Evolutionary conservation across 192 early-diverging fungal genomes (phyloP).

Genomic region (Entomortierella parvispora): DNA sequence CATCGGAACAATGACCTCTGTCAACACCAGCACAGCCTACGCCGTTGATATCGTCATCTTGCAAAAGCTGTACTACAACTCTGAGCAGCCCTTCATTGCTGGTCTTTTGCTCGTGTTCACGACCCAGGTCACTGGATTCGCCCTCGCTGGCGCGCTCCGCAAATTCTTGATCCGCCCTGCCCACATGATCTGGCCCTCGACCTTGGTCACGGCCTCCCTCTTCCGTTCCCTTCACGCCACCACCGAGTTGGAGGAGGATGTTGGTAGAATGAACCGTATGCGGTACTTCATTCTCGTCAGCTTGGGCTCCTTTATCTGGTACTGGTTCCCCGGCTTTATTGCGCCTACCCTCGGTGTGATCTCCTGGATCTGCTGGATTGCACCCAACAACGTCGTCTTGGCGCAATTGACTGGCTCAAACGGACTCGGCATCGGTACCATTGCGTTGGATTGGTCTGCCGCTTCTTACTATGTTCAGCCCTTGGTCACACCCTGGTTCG

Average conservation of each 20-base stretch:
- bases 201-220: constrained; percentile 56
- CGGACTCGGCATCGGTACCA: constrained; percentile 64
- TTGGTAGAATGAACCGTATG: constrained; percentile 56
- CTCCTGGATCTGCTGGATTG: constrained; percentile 66
- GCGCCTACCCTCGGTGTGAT: constrained; percentile 59
- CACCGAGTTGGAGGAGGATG: neutral
- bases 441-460: constrained; percentile 72
- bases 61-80: constrained; percentile 62
- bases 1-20: constrained; percentile 64
- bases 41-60: constrained; percentile 65
- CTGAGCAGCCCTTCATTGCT: constrained; percentile 63
- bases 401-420: constrained; percentile 57
- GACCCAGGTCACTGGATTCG: constrained; percentile 65
- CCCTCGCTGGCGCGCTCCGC: constrained; percentile 62
- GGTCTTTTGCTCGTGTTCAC: constrained; percentile 64
- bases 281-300: constrained; percentile 70
- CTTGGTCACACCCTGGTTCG: constrained; percentile 56
- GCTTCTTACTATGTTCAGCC: constrained; percentile 55
- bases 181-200: constrained; percentile 65
- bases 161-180: constrained; percentile 62
- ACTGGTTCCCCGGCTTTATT: constrained; percentile 69
- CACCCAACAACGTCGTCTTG: constrained; percentile 51
- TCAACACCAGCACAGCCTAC: constrained; percentile 60
- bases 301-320: constrained; percentile 60
- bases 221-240: constrained; percentile 52